Base-by-base conservation (phyloP, 306 rosid species). In the Carpinus fangiana region DNA sequence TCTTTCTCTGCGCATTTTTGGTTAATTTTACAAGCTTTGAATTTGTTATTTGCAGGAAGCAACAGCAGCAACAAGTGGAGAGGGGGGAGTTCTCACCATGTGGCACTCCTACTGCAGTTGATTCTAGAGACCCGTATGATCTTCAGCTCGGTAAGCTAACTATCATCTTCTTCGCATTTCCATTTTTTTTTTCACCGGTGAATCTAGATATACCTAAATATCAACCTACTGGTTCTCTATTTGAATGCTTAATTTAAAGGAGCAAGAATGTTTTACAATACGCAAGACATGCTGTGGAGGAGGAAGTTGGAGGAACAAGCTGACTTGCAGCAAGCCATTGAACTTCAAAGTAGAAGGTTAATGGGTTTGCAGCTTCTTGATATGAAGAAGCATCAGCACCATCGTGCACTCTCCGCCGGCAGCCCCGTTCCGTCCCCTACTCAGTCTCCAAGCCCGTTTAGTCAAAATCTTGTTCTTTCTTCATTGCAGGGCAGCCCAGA, bases 271-370 rank as follows among this genome's bases (percentile, higher is more conserved):
- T 89, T 87, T 73, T 95, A 89, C 73, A 93, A 83, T 75, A 46
- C 98, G 31, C 97, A 91, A 80, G 99, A 95, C 80, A 79, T 91
- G 86, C 79, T 93, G 70, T 87, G 90, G 98, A 91, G 97, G 87
- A 93, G 97, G 90, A 95, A 95, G 77, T 71, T 95, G 55, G 98
- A 93, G 80, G 98, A 95, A 78, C 96, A 90, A 75, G 97, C 97
- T 76, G 98, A 92, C 73, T 76, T 92, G 46, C 98, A 93, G 82
- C 97, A 90, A 81, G 90, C 95, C 20, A 89, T 94, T 70, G 99
- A 95, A 78, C 86, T 93, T 34, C 99, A 95, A 82, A 93, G 90
- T 76, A 86, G 97, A 67, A 85, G 98, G 79, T 62, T 95, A 7
- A 86, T 95, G 99, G 83, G 90, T 59, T 79, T 95, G 78, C 98